Evolutionary conservation across 345 rosid genomes (phyloP).

Genomic region (Arabis alpina): DNA sequence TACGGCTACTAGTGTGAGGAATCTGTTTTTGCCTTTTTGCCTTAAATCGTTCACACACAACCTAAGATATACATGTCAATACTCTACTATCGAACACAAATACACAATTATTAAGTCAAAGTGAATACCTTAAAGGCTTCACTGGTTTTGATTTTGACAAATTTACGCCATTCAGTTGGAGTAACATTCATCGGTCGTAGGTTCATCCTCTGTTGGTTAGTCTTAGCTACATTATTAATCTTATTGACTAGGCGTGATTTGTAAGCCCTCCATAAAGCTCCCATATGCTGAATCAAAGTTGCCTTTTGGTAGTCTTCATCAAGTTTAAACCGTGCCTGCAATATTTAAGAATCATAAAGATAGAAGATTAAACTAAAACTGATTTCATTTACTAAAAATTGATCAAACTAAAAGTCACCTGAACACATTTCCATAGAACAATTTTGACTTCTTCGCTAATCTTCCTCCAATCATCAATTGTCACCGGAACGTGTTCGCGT

Average conservation of each 20-base stretch:
- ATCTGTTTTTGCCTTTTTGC: not conserved
- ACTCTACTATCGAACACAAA: not conserved
- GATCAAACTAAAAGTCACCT: not conserved
- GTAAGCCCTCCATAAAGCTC: not conserved
- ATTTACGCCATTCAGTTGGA: not conserved
- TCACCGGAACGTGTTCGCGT: not conserved
- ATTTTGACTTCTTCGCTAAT: not conserved
- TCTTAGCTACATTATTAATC: not conserved
- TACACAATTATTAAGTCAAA: not conserved
- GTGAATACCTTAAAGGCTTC: not conserved
- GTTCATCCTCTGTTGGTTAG: constrained; percentile 8
- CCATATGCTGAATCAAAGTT: not conserved
- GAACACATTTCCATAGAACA: not conserved
- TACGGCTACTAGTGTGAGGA: not conserved
- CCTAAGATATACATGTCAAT: not conserved
- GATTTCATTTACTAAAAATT: too few relatives aligned
- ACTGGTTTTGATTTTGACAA: not conserved
- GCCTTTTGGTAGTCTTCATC: not conserved
- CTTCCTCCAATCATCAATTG: not conserved
- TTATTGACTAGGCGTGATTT: not conserved
- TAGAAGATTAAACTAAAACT: not conserved
- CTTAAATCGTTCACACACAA: not conserved
- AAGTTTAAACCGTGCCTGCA: not conserved
- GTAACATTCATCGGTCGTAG: not conserved
- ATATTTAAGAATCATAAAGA: not conserved